Evolutionary conservation across 352 stramenopile genomes (phyloP).

Genomic region (Thalassiosira livingstoniorum): DNA sequence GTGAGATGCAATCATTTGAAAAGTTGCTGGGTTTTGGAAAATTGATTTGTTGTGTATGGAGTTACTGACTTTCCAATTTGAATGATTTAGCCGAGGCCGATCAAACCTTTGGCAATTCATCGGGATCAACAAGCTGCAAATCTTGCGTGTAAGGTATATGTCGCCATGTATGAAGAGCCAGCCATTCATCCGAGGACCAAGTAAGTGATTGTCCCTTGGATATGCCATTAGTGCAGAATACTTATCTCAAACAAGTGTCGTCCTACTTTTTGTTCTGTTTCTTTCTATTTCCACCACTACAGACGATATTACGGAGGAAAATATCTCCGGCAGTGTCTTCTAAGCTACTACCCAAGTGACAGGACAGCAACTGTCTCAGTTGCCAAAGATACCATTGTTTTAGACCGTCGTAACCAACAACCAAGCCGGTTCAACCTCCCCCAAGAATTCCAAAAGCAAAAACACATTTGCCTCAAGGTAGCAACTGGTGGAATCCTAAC

Average conservation of each 20-base stretch:
- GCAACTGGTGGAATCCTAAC: constrained; percentile 69
- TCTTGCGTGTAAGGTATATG: constrained; percentile 81
- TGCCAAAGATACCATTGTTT: constrained; percentile 64
- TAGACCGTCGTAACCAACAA: constrained; percentile 70
- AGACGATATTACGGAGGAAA: constrained; percentile 67
- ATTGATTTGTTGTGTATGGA: not conserved
- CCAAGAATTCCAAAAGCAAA: constrained; percentile 55
- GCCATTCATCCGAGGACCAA: constrained; percentile 63
- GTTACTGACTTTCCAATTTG: not conserved
- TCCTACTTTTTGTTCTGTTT: not conserved
- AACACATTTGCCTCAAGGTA: constrained; percentile 62
- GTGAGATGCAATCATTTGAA: constrained; percentile 32
- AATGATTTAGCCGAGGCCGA: constrained; percentile 43
- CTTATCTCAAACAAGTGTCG: not conserved
- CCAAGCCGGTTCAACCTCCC: constrained; percentile 38
- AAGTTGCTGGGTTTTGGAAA: constrained; percentile 8
- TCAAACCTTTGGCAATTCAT: constrained; percentile 80
- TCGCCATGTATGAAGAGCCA: constrained; percentile 82
- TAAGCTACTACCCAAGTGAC: constrained; percentile 83
- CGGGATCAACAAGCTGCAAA: constrained; percentile 76
- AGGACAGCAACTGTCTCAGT: constrained; percentile 72
- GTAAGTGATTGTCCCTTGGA: not conserved
- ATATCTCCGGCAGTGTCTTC: constrained; percentile 76
- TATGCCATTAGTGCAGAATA: not conserved
- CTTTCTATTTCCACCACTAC: not conserved